phyloP scores from a whole-genome alignment of 176 grass and related monocot genomes.

The Zizania latifolia region DNA sequence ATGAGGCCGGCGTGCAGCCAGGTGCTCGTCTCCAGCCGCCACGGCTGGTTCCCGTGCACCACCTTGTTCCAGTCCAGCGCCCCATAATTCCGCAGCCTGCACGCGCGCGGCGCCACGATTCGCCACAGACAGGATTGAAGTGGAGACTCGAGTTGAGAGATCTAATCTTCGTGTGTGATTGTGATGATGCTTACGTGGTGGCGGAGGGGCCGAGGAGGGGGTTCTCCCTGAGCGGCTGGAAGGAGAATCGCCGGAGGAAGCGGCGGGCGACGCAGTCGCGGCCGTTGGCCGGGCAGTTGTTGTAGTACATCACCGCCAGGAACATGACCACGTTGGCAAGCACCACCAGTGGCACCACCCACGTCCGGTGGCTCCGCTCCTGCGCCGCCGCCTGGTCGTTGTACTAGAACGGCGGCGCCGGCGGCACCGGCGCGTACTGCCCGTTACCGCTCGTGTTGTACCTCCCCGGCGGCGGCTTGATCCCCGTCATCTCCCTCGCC shows the following conservation, averaged over 20 bases:
- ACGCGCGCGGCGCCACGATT: not conserved
- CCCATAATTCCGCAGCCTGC: conserved; percentile 63
- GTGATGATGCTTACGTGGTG: conserved; percentile 43
- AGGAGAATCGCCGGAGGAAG: conserved; percentile 65
- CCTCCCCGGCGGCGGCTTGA: conserved; percentile 45
- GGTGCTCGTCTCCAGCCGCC: conserved; percentile 64
- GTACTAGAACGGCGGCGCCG: conserved; percentile 46
- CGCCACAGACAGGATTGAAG: not conserved
- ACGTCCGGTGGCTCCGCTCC: conserved; percentile 51
- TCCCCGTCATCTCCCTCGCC: conserved; percentile 26
- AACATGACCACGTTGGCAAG: conserved; percentile 61
- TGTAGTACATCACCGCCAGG: conserved; percentile 60
- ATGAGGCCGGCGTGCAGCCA: conserved; percentile 86
- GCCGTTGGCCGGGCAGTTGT: conserved; percentile 61
- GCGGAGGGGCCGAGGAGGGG: conserved; percentile 64
- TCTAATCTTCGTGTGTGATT: not conserved
- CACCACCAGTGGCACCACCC: conserved; percentile 64
- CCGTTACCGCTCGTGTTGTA: conserved; percentile 8
- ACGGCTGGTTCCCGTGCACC: conserved; percentile 54
- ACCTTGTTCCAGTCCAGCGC: conserved; percentile 61
- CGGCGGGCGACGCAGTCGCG: conserved; percentile 35
- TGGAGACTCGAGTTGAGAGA: too few species aligned
- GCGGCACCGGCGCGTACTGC: not conserved
- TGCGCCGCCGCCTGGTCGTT: conserved; percentile 31
- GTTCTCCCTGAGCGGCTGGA: conserved; percentile 83